Percentiles rank a stretch among this genome's conserved stretches.
phyloP scores from a whole-genome alignment of 495 filamentous ascomycete genomes.

The Xylaria venustula region DNA sequence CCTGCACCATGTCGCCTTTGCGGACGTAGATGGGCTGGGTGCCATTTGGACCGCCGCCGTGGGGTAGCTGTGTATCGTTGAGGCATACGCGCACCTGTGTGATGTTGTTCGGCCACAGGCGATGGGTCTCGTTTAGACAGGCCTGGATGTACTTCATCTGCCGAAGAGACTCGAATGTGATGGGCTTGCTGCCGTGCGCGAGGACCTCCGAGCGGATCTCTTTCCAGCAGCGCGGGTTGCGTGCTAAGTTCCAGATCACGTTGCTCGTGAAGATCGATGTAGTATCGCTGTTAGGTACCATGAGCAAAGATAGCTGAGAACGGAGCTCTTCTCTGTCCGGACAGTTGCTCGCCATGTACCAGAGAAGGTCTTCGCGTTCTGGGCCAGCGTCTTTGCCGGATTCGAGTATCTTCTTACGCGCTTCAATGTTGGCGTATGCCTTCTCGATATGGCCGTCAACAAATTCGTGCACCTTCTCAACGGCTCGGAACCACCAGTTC shows the following conservation, averaged over 20 bases:
- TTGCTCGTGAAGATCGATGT: slow-evolving; percentile 49
- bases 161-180: slow-evolving; percentile 21
- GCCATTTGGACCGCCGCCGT: slow-evolving; percentile 63
- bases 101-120: slow-evolving; percentile 65
- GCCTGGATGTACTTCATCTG: slow-evolving; percentile 26
- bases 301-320: background rate
- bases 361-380: background rate
- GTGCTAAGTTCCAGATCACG: slow-evolving; percentile 51
- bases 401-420: background rate
- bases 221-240: slow-evolving; percentile 41
- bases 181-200: slow-evolving; percentile 33
- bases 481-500: background rate
- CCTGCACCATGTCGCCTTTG: slow-evolving; percentile 57
- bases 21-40: slow-evolving; percentile 56
- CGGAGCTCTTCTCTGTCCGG: background rate
- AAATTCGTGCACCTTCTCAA: background rate
- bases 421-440: background rate
- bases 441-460: background rate
- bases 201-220: slow-evolving; percentile 47
- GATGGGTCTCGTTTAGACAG: slow-evolving; percentile 46
- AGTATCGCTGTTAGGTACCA: slow-evolving; percentile 37
- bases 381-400: background rate
- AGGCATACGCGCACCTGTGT: slow-evolving; percentile 59
- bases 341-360: background rate
- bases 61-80: slow-evolving; percentile 62